Conservation (phyloP, 495 filamentous ascomycete genomes). For the Aspergillus heteromorphus region DNA sequence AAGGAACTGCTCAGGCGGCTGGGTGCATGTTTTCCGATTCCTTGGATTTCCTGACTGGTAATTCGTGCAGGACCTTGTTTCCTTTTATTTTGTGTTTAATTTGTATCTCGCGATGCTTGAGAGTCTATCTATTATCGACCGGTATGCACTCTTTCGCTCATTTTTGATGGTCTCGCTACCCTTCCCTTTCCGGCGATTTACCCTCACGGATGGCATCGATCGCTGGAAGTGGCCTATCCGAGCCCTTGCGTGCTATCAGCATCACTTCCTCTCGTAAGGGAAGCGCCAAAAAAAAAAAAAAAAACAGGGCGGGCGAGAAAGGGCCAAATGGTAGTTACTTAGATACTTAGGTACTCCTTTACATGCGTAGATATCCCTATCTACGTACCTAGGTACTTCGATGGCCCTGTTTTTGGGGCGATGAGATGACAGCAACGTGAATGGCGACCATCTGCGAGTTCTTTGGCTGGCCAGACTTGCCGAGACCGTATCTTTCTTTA, state of each 20-base stretch:
- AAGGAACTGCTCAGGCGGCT: constrained; percentile 17
- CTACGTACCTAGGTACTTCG: too few relatives aligned
- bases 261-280: too few relatives aligned
- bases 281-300: too few relatives aligned
- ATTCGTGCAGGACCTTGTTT: neutral
- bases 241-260: neutral
- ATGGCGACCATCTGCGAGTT: neutral
- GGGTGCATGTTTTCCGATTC: constrained; percentile 17
- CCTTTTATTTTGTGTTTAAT: neutral
- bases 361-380: too few relatives aligned
- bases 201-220: neutral
- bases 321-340: too few relatives aligned
- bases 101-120: neutral
- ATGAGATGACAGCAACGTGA: neutral
- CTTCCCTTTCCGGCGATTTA: too few relatives aligned
- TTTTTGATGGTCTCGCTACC: neutral
- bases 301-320: too few relatives aligned
- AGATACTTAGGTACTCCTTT: too few relatives aligned
- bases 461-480: constrained; percentile 2
- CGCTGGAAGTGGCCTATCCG: neutral
- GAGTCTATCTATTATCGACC: too few relatives aligned
- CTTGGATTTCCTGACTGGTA: constrained; percentile 7
- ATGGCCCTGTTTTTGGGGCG: too few relatives aligned
- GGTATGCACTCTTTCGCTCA: too few relatives aligned
- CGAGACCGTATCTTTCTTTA: constrained; percentile 29